A percentile compares a stretch with the other conserved stretches of the same genome.
phyloP scores from a whole-genome alignment of 1,284 basidiomycete genomes.

The Hemileccinum hortonii region DNA sequence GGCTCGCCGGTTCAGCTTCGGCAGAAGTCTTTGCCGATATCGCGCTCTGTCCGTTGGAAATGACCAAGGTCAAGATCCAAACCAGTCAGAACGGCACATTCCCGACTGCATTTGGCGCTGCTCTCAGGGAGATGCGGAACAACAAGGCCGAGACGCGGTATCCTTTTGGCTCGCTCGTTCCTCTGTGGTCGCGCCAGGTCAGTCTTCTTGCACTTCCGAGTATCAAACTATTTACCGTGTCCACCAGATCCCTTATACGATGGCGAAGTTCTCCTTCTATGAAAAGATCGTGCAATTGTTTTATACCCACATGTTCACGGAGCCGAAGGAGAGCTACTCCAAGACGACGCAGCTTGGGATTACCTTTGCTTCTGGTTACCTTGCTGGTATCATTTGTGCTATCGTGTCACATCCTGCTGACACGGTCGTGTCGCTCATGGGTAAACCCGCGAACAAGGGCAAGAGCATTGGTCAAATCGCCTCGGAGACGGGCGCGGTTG shows the following conservation, averaged over 20 bases:
- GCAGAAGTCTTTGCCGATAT: conserved; percentile 96
- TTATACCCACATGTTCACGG: conserved; percentile 74
- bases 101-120: conserved; percentile 69
- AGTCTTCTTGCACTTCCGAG: background rate
- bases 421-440: conserved; percentile 75
- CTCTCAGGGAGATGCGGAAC: conserved; percentile 64
- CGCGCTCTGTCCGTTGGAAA: conserved; percentile 78
- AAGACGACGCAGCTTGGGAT: conserved; percentile 75
- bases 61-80: conserved; percentile 86
- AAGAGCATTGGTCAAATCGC: conserved; percentile 68
- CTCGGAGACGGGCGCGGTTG: conserved; percentile 59
- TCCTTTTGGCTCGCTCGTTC: conserved; percentile 78
- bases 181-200: conserved; percentile 82
- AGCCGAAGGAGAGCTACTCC: conserved; percentile 69
- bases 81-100: conserved; percentile 71
- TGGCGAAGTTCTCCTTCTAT: conserved; percentile 87
- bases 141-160: conserved; percentile 68
- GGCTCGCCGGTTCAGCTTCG: conserved; percentile 90
- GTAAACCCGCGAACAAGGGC: conserved; percentile 75
- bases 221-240: background rate
- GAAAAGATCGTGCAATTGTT: conserved; percentile 76
- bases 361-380: conserved; percentile 79
- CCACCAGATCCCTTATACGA: conserved; percentile 76
- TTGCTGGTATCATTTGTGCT: conserved; percentile 80
- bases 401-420: conserved; percentile 83